These are phyloP conservation scores for Fusarium redolens DNA, from an alignment of 2,329 filamentous ascomycete genomes.

Conservation along the genomic window DNA sequence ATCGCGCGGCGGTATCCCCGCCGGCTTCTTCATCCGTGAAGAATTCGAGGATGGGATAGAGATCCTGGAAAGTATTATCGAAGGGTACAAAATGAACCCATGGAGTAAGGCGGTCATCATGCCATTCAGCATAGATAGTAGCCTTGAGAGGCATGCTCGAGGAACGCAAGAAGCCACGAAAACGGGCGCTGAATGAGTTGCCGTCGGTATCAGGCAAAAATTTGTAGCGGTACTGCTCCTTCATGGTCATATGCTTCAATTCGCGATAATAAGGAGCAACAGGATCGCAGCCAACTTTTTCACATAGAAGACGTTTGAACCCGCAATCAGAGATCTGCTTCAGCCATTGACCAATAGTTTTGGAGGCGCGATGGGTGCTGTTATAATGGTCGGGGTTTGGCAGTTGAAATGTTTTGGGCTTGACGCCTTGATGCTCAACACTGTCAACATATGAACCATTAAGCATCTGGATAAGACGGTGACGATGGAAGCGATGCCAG, in stretches of 20 bases:
- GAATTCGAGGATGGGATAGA: constrained; percentile 74
- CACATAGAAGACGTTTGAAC: constrained; percentile 57
- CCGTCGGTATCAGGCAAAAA: constrained; percentile 78
- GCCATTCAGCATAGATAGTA: constrained; percentile 80
- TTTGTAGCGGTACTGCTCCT: constrained; percentile 67
- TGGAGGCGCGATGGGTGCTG: constrained; percentile 49
- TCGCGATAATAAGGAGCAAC: constrained; percentile 51
- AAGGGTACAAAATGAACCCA: constrained; percentile 81
- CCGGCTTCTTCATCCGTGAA: constrained; percentile 64
- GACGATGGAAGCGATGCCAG: constrained; percentile 78
- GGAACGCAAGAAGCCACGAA: constrained; percentile 70
- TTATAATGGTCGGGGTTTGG: constrained; percentile 58
- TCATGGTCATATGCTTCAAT: constrained; percentile 54
- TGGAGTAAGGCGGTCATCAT: constrained; percentile 73
- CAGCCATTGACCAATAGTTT: constrained; percentile 56
- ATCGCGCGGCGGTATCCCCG: constrained; percentile 66
- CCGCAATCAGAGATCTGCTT: constrained; percentile 54
- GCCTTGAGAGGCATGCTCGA: constrained; percentile 76
- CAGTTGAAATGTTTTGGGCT: constrained; percentile 62
- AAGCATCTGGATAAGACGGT: constrained; percentile 75
- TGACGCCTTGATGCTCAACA: constrained; percentile 56
- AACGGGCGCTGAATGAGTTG: constrained; percentile 73
- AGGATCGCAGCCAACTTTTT: constrained; percentile 53
- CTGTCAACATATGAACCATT: constrained; percentile 68
- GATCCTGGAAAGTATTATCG: constrained; percentile 74